Evolutionary conservation across 2,329 filamentous ascomycete species (phyloP), one percentile per base, ranked within the genome.

Genomic region (Exophiala dermatitidis): DNA sequence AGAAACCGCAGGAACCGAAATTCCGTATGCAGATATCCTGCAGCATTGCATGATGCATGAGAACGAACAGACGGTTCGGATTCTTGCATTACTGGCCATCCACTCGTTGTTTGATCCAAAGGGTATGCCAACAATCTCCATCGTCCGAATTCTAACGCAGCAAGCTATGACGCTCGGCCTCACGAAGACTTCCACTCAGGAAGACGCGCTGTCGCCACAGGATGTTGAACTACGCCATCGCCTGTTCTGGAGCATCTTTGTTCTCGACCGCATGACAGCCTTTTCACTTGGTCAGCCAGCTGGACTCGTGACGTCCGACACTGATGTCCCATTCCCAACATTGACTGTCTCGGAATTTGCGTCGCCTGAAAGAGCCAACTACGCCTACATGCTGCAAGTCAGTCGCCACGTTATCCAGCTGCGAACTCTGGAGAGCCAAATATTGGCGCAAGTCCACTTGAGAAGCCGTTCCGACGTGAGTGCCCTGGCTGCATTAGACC

Each of bases 221-320:
- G 77, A 81, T 40, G 70, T 68, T 2, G 69, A 73, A 2, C 71
- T 78, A 32, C 71, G 79, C 1, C 72, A 76, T 9, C 71, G 78
- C 0, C 65, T 82, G 0, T 81, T 81, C 56, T 82, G 78, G 78
- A 76, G 76, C 1, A 72, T 81, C 0, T 82, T 81, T 46, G 74
- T 70, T 10, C 64, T 80, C 0, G 79, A 82, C 41, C 69, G 79
- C 43, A 75, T 79, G 52, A 67, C 82, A 0, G 79, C 75, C 5
- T 79, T 82, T 44, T 77, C 77, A 0, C 71, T 82, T 1, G 79
- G 79, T 0, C 67, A 80, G 0, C 79, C 79, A 0, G 66, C 81
- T 0, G 74, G 75, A 19, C 75, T 82, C 7, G 73, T 74, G 47
- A 79, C 82, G 55, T 75, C 80, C 41, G 79, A 82, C 52, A 65